These are phyloP conservation scores for Lycium barbarum DNA, from an alignment of 257 asterid genomes.

Conservation along the genomic window DNA sequence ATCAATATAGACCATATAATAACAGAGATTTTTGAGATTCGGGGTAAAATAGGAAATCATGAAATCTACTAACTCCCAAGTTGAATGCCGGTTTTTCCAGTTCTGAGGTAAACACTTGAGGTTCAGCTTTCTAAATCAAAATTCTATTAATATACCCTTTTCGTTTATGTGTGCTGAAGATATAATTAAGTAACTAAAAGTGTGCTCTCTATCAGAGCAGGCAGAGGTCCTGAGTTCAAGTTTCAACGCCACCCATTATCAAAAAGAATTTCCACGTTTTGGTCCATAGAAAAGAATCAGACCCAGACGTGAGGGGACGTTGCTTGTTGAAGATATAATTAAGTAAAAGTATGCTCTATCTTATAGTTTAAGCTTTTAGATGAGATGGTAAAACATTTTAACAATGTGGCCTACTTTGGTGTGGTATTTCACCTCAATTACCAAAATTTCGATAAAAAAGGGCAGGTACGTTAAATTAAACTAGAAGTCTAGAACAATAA, in stretches of 20 bases:
- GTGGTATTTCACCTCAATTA: slow-evolving; percentile 16
- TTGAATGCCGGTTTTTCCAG: neutral
- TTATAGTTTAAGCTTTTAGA: neutral
- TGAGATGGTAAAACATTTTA: neutral
- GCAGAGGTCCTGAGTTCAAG: neutral
- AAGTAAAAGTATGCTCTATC: neutral
- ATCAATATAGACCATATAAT: neutral
- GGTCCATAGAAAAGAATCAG: slow-evolving; percentile 5
- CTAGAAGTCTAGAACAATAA: neutral
- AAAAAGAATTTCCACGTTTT: neutral
- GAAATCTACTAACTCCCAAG: slow-evolving; percentile 13
- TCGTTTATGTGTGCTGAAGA: neutral
- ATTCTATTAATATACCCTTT: neutral
- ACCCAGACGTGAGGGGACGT: neutral
- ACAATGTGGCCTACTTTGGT: slow-evolving; percentile 6
- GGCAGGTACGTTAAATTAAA: neutral
- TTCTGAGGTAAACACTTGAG: neutral
- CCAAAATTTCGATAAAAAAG: neutral
- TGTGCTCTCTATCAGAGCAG: neutral
- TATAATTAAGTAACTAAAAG: neutral
- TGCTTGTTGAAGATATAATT: neutral
- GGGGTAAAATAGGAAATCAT: neutral
- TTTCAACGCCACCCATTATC: neutral
- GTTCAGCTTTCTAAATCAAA: neutral
- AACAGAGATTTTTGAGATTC: neutral